Percentiles rank a stretch among this genome's conserved stretches.
Evolutionary conservation across 495 filamentous ascomycete species (phyloP).

Genomic region (Aspergillus mulundensis): DNA sequence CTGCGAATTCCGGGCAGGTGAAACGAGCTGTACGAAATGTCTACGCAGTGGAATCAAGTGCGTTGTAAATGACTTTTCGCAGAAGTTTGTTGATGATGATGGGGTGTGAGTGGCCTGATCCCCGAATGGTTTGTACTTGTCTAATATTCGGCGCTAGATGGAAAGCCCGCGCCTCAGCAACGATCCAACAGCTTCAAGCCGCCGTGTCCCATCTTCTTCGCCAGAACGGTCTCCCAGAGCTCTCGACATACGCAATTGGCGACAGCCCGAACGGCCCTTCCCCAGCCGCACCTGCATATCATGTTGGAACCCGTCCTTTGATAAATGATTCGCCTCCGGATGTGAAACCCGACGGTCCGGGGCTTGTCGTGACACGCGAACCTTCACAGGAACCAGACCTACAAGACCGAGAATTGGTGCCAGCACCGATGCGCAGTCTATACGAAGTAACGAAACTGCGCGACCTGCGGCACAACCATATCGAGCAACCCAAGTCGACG

Average conservation of each 20-base stretch:
- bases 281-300: constrained; percentile 30
- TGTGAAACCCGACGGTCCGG: constrained; percentile 28
- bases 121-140: neutral
- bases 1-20: constrained; percentile 42
- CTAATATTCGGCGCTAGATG: constrained; percentile 30
- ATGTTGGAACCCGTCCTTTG: constrained; percentile 25
- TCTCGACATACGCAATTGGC: constrained; percentile 34
- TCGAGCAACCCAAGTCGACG: constrained; percentile 41
- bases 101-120: constrained; percentile 30
- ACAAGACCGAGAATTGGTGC: constrained; percentile 45
- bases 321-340: constrained; percentile 25
- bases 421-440: constrained; percentile 55
- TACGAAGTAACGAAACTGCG: constrained; percentile 58
- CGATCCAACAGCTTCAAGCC: constrained; percentile 40
- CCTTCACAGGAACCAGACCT: constrained; percentile 49
- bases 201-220: constrained; percentile 44
- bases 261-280: constrained; percentile 25
- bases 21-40: constrained; percentile 43
- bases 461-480: constrained; percentile 44
- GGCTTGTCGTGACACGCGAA: constrained; percentile 44
- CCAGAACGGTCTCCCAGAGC: constrained; percentile 36
- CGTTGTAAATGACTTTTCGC: constrained; percentile 47
- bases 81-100: constrained; percentile 48
- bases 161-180: constrained; percentile 41
- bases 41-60: constrained; percentile 45